phyloP scores from a whole-genome alignment of 139 green algal species.

The Mesotaenium endlicherianum region DNA sequence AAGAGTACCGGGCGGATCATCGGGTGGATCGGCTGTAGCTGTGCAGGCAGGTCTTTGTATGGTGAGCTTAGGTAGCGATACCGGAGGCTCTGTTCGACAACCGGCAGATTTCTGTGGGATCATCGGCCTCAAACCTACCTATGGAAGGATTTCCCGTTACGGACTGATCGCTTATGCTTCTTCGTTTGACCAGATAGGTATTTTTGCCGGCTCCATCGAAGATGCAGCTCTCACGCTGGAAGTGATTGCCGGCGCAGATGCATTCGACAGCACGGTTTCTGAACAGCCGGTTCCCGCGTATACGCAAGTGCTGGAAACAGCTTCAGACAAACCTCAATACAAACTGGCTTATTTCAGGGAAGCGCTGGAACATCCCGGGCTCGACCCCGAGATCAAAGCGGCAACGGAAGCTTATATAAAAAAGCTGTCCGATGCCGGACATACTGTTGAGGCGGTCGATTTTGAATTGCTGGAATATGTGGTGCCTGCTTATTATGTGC shows the following conservation, averaged over 20 bases:
- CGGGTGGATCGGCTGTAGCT: constrained; percentile 88
- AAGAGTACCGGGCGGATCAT: constrained; percentile 90
- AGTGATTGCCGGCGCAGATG: constrained; percentile 75
- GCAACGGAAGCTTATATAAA: no score
- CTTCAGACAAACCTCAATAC: no score
- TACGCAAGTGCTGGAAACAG: no score
- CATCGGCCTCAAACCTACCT: constrained; percentile 96
- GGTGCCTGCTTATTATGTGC: background rate
- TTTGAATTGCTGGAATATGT: no score
- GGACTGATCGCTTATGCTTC: constrained; percentile 94
- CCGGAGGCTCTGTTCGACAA: constrained; percentile 89
- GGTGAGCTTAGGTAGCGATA: constrained; percentile 85
- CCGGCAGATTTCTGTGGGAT: constrained; percentile 91
- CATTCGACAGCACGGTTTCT: constrained; percentile 74
- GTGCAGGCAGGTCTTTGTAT: constrained; percentile 77
- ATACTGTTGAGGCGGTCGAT: no score
- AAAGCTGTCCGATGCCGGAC: no score
- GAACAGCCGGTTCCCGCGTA: no score
- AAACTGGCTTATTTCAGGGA: no score
- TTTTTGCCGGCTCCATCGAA: constrained; percentile 74
- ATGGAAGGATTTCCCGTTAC: constrained; percentile 82
- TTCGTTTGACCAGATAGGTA: constrained; percentile 86
- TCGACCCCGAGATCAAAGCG: no score
- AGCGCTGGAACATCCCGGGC: no score
- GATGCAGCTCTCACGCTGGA: constrained; percentile 82